Base-by-base conservation (phyloP, 2,329 filamentous ascomycete species). In the Pseudogymnoascus sp. region DNA sequence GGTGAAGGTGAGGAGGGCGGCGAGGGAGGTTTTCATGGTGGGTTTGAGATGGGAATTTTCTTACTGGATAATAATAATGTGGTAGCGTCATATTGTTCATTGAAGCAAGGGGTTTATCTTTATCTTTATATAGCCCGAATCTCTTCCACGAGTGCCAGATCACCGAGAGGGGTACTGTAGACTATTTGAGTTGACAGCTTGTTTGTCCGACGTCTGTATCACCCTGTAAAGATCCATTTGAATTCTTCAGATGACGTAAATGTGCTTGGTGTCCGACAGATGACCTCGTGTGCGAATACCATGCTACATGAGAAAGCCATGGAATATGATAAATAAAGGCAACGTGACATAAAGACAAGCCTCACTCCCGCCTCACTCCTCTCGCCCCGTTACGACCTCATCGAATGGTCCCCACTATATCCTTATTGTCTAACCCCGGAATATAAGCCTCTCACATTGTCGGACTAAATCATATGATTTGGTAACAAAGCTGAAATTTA, bases 181-280 rank as follows among this genome's bases (percentile, higher is more conserved):
- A 29, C 33, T 56, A 56, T 56, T 56, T 56, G 50, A 56, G 50
- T 56, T 56, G 50, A 56, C 29, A 19, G 29, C 29, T 56, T 56
- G 3, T 56, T 26, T 56, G 50, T 56, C 29, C 29, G 17, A 56
- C 50, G 15, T 13, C 5, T 35, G 50, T 56, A 15, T 33, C 17
- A 56, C 50, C 17, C n/a, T 33, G 15, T 33, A 33, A 21, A 56
- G 5, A 3, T 10, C 29, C 6, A 11, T 56, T 56, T 33, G 10
- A 33, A 35, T 56, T 56, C 50, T 35, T 56, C 50, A 33, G 50
- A 56, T 56, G 50, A 56, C 50, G 50, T 35, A 9, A 9, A 56
- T 21, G 6, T 7, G n/a, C 26, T 19, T 19, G 50, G 5, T 7
- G 17, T 56, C 29, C 3, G 11, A 33, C n/a, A 35, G 29, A 35